These are phyloP conservation scores for Aspergillus steynii DNA, from an alignment of 495 filamentous ascomycete genomes.

Conservation along the genomic window DNA sequence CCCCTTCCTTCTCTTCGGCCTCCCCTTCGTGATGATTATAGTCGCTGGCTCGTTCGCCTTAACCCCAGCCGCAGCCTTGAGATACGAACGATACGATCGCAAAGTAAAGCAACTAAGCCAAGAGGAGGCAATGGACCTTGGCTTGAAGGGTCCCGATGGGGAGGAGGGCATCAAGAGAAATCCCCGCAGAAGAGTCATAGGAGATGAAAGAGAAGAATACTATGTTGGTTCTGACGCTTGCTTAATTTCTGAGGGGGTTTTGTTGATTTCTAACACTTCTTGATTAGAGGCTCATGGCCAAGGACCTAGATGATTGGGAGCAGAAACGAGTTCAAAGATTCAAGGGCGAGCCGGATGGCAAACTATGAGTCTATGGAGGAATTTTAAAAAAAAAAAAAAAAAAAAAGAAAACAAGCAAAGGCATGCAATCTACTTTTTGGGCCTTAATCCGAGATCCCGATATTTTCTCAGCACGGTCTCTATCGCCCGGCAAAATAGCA, in stretches of 20 bases:
- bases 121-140: conserved; percentile 74
- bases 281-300: conserved; percentile 74
- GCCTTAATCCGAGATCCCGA: too few relatives aligned
- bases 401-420: too few relatives aligned
- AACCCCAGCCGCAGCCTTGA: conserved; percentile 86
- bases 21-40: conserved; percentile 91
- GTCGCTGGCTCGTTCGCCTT: conserved; percentile 94
- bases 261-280: not conserved
- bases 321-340: conserved; percentile 88
- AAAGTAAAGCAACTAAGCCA: conserved; percentile 77
- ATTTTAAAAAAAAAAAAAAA: not conserved
- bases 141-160: conserved; percentile 56
- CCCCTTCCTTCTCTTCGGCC: conserved; percentile 90
- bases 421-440: too few relatives aligned
- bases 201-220: conserved; percentile 82
- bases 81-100: conserved; percentile 90
- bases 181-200: conserved; percentile 47
- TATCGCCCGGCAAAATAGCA: too few relatives aligned
- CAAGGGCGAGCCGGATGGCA: conserved; percentile 84
- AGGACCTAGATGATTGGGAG: conserved; percentile 96
- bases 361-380: conserved; percentile 52
- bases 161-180: conserved; percentile 50
- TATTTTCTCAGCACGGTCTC: too few relatives aligned
- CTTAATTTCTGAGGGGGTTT: not conserved
- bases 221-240: conserved; percentile 62